Base-by-base conservation (phyloP, 768 basidiomycete species). In the Boletus sp. region DNA sequence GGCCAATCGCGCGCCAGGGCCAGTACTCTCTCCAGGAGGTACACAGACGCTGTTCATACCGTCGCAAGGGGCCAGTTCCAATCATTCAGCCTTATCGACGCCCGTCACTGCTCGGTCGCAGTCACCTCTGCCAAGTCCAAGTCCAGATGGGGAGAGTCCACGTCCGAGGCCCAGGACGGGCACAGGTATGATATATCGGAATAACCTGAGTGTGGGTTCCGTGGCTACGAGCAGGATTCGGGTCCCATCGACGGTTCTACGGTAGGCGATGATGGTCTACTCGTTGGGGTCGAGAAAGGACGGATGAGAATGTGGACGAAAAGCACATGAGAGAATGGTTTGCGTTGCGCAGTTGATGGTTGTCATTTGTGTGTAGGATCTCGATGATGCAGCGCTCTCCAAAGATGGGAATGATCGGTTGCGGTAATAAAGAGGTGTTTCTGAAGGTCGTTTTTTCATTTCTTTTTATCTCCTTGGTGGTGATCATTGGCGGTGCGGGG, bases 141-240 rank as follows among this genome's bases (percentile, higher is more conserved):
- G 52, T 20, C 30, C 54, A 9, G 32, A 36, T 40, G 58, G 49
- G 18, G 70, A 67, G 35, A 30, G 63, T 48, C 61, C 65, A 4
- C 71, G 75, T 15, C 83, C 82, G 18, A 80, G 73, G 59, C 85
- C 86, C 10, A 71, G 86, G 30, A 87, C 81, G 10, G 86, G 86
- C 7, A 85, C 86, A 11, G 86, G 86, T n/a, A 88, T 88, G 86
- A 71, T 76, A 37, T 88, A 88, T 64, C 76, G 81, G 45, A 81
- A 74, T 37, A 70, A 67, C 33, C 33, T 70, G 48, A 56, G 55
- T 35, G 56, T 55, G 20, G 50, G 44, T 15, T 46, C 64, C 30
- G 50, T 47, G 12, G 47, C 76, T 69, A 70, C 76, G 67, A 65
- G 63, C 14, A 69, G 65, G 17, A 81, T 80, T 72, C 77, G 73